These are phyloP conservation scores for Aureobasidium sp. DNA, from an alignment of 2,329 filamentous ascomycete species.

Conservation along the genomic window DNA sequence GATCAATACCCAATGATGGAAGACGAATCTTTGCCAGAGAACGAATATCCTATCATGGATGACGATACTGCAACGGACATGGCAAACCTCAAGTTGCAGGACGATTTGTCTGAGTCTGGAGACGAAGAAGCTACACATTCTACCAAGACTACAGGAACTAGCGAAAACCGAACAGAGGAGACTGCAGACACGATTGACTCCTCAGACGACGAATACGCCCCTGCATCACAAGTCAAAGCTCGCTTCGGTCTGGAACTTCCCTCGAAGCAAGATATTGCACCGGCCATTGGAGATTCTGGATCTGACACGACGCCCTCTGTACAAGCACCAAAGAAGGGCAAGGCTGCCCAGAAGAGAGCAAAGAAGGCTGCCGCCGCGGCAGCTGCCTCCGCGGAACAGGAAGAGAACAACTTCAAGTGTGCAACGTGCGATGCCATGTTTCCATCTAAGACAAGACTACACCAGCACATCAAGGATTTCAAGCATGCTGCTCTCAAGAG, in stretches of 20 bases:
- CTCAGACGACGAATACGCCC: slow-evolving; percentile 34
- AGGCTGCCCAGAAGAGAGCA: slow-evolving; percentile 38
- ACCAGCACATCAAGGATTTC: slow-evolving; percentile 60
- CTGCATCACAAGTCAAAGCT: slow-evolving; percentile 32
- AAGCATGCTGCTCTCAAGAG: slow-evolving; percentile 50
- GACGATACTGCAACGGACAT: slow-evolving; percentile 11
- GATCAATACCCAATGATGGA: slow-evolving; percentile 11
- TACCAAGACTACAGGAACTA: neutral
- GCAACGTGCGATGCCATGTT: slow-evolving; percentile 71
- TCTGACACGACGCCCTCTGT: slow-evolving; percentile 19
- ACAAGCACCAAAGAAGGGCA: slow-evolving; percentile 29
- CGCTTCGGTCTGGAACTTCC: slow-evolving; percentile 21
- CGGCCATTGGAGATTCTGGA: slow-evolving; percentile 17
- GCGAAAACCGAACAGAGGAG: neutral
- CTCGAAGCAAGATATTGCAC: neutral
- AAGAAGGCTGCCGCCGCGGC: slow-evolving; percentile 38
- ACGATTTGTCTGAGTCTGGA: slow-evolving; percentile 13
- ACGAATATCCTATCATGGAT: slow-evolving; percentile 7
- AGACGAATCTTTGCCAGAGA: neutral
- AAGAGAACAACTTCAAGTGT: slow-evolving; percentile 54
- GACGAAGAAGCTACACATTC: neutral
- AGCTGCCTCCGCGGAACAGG: slow-evolving; percentile 23
- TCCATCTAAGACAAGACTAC: slow-evolving; percentile 62
- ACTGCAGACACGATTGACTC: neutral
- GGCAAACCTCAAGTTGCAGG: slow-evolving; percentile 17